Conservation (phyloP, 2,329 filamentous ascomycete genomes). For the Bimuria novae-zelandiae region DNA sequence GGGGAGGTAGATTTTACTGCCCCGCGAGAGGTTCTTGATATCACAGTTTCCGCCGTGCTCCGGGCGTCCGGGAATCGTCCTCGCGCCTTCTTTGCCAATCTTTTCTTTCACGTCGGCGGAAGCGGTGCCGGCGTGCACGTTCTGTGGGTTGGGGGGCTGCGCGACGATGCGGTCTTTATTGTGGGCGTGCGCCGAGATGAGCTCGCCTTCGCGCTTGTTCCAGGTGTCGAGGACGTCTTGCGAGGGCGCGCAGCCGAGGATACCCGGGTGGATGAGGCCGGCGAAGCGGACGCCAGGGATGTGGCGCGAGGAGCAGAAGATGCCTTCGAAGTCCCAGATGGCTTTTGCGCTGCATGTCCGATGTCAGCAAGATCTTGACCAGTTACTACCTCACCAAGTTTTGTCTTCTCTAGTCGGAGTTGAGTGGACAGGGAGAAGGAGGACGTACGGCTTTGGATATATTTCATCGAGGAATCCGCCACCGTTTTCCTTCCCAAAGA, state of each 20-base stretch:
- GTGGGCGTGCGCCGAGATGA: slow-evolving; percentile 70
- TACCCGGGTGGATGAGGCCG: slow-evolving; percentile 88
- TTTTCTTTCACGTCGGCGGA: slow-evolving; percentile 63
- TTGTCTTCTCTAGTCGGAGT: background rate
- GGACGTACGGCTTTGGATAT: slow-evolving; percentile 75
- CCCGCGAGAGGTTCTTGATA: slow-evolving; percentile 82
- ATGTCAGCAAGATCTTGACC: no score
- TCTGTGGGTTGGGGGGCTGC: slow-evolving; percentile 72
- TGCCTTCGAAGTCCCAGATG: slow-evolving; percentile 78
- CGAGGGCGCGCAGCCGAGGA: slow-evolving; percentile 86
- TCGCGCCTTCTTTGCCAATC: slow-evolving; percentile 76
- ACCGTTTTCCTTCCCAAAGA: slow-evolving; percentile 80
- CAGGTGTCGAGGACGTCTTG: slow-evolving; percentile 76
- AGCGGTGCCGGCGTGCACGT: slow-evolving; percentile 73
- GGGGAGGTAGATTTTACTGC: slow-evolving; percentile 82
- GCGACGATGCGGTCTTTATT: slow-evolving; percentile 71
- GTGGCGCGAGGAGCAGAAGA: slow-evolving; percentile 82
- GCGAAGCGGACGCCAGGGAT: slow-evolving; percentile 76
- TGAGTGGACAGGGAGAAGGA: background rate
- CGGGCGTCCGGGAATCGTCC: slow-evolving; percentile 82
- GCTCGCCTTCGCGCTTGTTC: slow-evolving; percentile 81
- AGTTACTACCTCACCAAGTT: background rate
- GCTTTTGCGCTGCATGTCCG: slow-evolving; percentile 63
- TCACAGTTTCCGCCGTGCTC: slow-evolving; percentile 92
- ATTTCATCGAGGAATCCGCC: slow-evolving; percentile 88